phyloP scores from a whole-genome alignment of 192 early-diverging fungal species.

The Helicostylum pulchrum region DNA sequence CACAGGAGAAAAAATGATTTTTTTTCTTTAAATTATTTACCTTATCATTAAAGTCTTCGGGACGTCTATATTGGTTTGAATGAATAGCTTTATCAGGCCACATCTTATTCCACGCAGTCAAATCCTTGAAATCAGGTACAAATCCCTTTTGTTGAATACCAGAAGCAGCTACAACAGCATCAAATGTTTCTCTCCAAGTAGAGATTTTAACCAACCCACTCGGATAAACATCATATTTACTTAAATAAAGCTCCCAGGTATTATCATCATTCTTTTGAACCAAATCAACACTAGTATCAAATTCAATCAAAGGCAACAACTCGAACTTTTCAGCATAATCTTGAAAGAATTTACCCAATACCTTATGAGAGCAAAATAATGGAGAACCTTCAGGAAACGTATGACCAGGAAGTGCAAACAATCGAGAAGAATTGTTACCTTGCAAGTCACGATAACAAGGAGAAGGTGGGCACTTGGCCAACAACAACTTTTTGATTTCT shows the following conservation, averaged over 20 bases:
- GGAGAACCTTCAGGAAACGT: background rate
- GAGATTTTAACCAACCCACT: background rate
- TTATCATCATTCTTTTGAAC: conserved; percentile 10
- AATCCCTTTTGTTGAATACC: conserved; percentile 15
- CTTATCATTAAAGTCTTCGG: conserved; percentile 12
- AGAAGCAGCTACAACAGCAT: conserved; percentile 23
- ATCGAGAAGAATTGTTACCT: background rate
- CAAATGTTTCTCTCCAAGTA: conserved; percentile 8
- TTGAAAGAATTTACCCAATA: conserved; percentile 12
- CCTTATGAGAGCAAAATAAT: conserved; percentile 1
- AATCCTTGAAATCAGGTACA: conserved; percentile 14
- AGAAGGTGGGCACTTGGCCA: conserved; percentile 1
- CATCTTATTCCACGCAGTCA: conserved; percentile 11
- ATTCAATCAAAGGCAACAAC: conserved; percentile 18
- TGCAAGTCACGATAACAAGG: conserved; percentile 16
- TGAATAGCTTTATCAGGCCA: conserved; percentile 25
- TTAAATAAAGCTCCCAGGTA: conserved; percentile 1
- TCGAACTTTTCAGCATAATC: conserved; percentile 10
- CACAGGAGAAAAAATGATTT: background rate
- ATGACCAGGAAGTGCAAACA: conserved; percentile 1
- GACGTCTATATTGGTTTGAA: conserved; percentile 22
- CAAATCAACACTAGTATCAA: conserved; percentile 19
- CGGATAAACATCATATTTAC: background rate
- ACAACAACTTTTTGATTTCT: conserved; percentile 2
- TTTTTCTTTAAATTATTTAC: conserved; percentile 7